Conservation (phyloP, 2,329 filamentous ascomycete genomes). For the Fusarium illudens region DNA sequence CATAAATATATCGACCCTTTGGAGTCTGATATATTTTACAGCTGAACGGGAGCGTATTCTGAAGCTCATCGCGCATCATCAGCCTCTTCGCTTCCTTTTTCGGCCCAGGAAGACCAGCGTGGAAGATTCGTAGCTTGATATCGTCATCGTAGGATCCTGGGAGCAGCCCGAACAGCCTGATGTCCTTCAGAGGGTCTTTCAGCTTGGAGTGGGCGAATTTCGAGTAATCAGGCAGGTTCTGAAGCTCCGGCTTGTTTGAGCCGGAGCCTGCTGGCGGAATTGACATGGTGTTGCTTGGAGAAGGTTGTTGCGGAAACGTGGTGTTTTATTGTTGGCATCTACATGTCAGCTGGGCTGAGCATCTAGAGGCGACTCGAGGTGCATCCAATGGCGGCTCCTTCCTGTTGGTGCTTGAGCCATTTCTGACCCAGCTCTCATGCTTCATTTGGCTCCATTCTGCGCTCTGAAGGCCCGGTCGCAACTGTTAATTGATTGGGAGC, state of each 20-base stretch:
- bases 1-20: not conserved
- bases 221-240: too few relatives aligned
- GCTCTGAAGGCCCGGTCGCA: not conserved
- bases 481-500: not conserved
- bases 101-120: not conserved
- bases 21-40: not conserved
- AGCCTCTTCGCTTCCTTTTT: not conserved
- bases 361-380: not conserved
- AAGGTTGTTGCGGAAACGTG: not conserved
- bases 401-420: not conserved
- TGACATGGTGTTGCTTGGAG: not conserved
- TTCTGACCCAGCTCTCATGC: not conserved
- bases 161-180: not conserved
- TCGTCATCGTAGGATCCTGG: not conserved
- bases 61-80: not conserved
- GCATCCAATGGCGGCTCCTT: not conserved
- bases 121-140: not conserved
- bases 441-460: not conserved
- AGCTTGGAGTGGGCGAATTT: not conserved
- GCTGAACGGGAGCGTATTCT: not conserved
- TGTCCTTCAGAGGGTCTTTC: not conserved
- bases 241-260: not conserved
- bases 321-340: not conserved
- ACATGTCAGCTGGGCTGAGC: not conserved
- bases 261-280: too few relatives aligned